phyloP scores from a whole-genome alignment of 169 alveolate genomes.

The Eimeria maxima region DNA sequence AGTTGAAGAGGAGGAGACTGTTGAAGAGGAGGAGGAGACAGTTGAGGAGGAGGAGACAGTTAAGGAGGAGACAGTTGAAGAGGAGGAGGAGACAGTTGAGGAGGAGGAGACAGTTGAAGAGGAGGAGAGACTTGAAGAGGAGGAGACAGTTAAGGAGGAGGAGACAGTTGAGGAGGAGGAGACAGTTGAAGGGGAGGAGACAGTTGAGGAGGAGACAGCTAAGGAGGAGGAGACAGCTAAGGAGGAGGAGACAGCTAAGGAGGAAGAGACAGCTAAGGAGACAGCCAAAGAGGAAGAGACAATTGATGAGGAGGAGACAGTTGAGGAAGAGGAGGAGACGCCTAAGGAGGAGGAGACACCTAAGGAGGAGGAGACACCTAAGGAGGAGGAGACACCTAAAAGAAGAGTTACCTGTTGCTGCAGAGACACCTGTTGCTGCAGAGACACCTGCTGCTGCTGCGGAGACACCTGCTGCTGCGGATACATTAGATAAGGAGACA shows the following conservation, averaged over 20 bases:
- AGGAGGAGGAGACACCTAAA: too few relatives aligned
- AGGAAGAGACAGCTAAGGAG: too few relatives aligned
- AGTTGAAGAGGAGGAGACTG: conserved; percentile 9
- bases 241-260: conserved; percentile 89
- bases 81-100: conserved; percentile 76
- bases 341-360: too few relatives aligned
- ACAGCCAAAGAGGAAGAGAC: too few relatives aligned
- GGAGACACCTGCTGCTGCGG: too few relatives aligned
- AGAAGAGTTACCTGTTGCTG: too few relatives aligned
- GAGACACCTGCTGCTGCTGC: too few relatives aligned
- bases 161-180: conserved; percentile 85
- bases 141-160: background rate
- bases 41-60: background rate
- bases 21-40: conserved; percentile 88
- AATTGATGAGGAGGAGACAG: too few relatives aligned
- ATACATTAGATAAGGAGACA: too few relatives aligned
- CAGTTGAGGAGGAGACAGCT: background rate
- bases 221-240: conserved; percentile 71
- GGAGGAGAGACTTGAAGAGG: background rate
- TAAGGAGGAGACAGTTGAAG: background rate
- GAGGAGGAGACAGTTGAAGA: conserved; percentile 85
- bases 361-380: too few relatives aligned
- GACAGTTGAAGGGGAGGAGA: conserved; percentile 78
- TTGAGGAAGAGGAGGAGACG: too few relatives aligned
- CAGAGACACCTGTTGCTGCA: too few relatives aligned